These are phyloP conservation scores for Cucumis hystrix DNA, from an alignment of 306 rosid genomes.

Conservation along the genomic window DNA sequence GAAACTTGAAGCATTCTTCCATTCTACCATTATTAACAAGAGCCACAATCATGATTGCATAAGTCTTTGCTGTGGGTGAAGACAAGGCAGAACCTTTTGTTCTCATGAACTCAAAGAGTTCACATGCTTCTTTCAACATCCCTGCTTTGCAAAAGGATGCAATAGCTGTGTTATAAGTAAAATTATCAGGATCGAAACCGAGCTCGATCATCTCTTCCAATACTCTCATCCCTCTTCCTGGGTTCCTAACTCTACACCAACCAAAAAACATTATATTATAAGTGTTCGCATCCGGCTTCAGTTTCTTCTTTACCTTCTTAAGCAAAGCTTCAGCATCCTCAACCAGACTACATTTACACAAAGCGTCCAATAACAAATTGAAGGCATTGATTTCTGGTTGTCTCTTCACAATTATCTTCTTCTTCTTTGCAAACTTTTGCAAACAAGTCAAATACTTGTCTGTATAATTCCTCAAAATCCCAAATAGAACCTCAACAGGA, in stretches of 20 bases:
- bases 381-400: constrained; percentile 80
- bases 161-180: constrained; percentile 68
- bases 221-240: constrained; percentile 52
- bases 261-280: constrained; percentile 69
- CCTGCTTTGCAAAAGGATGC: constrained; percentile 70
- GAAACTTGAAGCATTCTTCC: constrained; percentile 56
- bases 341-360: constrained; percentile 82
- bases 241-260: constrained; percentile 92
- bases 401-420: constrained; percentile 63
- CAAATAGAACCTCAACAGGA: constrained; percentile 53
- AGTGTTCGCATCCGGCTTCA: constrained; percentile 55
- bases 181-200: constrained; percentile 71
- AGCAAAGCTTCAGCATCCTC: constrained; percentile 59
- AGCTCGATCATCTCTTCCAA: constrained; percentile 66
- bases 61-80: constrained; percentile 78
- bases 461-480: constrained; percentile 53
- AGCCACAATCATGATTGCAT: constrained; percentile 65
- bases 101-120: constrained; percentile 82
- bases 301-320: constrained; percentile 43
- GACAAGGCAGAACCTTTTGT: constrained; percentile 60
- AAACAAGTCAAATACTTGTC: constrained; percentile 62
- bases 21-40: constrained; percentile 50
- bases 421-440: constrained; percentile 83
- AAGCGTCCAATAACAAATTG: constrained; percentile 61
- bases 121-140: constrained; percentile 55